Evolutionary conservation across 495 filamentous ascomycete species (phyloP), one percentile per base, ranked within the genome.

Genomic region (Ramalina intermedia): DNA sequence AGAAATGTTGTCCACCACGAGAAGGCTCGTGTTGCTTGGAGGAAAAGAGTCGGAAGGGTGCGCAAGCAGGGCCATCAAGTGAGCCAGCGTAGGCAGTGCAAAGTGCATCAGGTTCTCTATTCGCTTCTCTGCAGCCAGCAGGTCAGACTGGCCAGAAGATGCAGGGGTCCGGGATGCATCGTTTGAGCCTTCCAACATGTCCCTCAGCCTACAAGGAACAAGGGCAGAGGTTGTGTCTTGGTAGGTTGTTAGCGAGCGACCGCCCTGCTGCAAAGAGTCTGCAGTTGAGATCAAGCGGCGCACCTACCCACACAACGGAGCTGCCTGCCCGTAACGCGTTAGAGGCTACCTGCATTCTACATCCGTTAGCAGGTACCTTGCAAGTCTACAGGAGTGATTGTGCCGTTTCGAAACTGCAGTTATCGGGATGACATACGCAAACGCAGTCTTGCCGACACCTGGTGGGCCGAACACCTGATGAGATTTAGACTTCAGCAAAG

Each of bases 261-360:
- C 8, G 20, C 24, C 8, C 37, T 13, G n/a, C 5, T 26, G 33
- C 11, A 40, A 12, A 3, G 23, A 29, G 6, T 43, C 11, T 16
- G 20, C 1, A 9, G 21, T 24, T 16, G 41, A 13, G 5, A 21
- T 47, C 47, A 49, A 38, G 41, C 57, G 29, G 73, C 79, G 61
- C 66, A 91, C 87, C 87, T 66, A 94, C 79, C 89, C 89, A 96
- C 26, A 89, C 71, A 9, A 93, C 87, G 39, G 72, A 68, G 17
- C 72, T 62, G 35, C 82, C 79, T 43, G 70, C 70, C 37, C 65
- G 55, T 17, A 94, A 66, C 46, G 78, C 75, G 58, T 73, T 76
- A n/a, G 74, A 72, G 37, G 80, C 70, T 27, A 81, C 66, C 60
- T 81, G 87, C 55, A 90, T 69, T 27, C 84, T 90, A 53, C 44